Percentiles rank a stretch among this genome's conserved stretches.
These are phyloP conservation scores for Dalbergia cultrata DNA, from an alignment of 306 rosid species.

Conservation along the genomic window DNA sequence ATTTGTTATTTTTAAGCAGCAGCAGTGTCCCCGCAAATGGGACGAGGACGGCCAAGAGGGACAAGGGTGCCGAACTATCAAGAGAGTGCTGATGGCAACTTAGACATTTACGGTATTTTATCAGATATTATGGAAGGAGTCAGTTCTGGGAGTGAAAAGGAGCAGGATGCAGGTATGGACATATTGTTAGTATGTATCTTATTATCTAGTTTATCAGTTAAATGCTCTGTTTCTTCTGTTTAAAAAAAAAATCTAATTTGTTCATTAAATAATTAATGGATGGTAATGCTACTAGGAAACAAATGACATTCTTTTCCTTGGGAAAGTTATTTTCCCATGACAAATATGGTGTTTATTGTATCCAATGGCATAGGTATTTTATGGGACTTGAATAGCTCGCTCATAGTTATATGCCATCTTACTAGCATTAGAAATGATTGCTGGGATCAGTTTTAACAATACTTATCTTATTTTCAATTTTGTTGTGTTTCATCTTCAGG, in stretches of 20 bases:
- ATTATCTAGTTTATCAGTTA: conserved; percentile 12
- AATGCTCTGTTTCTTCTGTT: background rate
- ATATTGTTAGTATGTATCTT: background rate
- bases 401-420: no score
- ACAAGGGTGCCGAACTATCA: conserved; percentile 18
- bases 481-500: no score
- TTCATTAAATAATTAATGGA: background rate
- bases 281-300: background rate
- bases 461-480: no score
- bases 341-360: no score
- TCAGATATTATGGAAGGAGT: conserved; percentile 19
- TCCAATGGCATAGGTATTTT: no score
- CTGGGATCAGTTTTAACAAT: no score
- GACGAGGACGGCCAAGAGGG: conserved; percentile 27
- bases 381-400: no score
- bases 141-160: conserved; percentile 15
- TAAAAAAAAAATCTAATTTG: background rate
- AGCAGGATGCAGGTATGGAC: conserved; percentile 5
- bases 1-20: conserved; percentile 2
- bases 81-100: conserved; percentile 32
- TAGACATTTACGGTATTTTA: background rate
- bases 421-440: no score
- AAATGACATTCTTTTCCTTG: no score
- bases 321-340: no score
- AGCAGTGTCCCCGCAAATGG: conserved; percentile 15